A percentile compares a stretch with the other conserved stretches of the same genome.
These are phyloP conservation scores for Euptelea pleiosperma DNA, from an alignment of 164 flowering plant species.

Conservation along the genomic window DNA sequence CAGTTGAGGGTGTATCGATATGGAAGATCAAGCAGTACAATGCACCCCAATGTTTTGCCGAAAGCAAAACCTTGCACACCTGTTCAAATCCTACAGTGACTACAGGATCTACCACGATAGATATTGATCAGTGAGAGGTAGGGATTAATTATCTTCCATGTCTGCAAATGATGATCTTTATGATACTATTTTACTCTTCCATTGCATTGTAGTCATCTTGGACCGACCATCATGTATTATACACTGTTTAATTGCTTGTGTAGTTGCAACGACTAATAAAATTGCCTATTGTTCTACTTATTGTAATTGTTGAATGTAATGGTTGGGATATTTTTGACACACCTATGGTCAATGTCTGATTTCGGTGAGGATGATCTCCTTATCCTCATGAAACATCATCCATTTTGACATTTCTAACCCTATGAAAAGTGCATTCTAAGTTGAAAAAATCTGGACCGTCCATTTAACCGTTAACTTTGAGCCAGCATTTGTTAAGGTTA, in stretches of 20 bases:
- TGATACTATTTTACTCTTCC: slow-evolving; percentile 1
- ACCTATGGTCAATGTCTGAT: too few relatives aligned
- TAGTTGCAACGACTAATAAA: neutral
- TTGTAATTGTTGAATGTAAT: neutral
- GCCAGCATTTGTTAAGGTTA: too few relatives aligned
- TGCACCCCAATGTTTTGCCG: slow-evolving; percentile 48
- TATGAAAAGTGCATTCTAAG: too few relatives aligned
- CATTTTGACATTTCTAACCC: too few relatives aligned
- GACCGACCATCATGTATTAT: neutral
- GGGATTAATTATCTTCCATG: slow-evolving; percentile 7
- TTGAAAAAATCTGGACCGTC: too few relatives aligned
- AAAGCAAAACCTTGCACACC: slow-evolving; percentile 57
- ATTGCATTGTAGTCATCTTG: neutral
- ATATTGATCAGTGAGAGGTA: slow-evolving; percentile 44
- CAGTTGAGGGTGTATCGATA: slow-evolving; percentile 39
- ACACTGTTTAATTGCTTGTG: neutral
- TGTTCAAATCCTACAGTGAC: slow-evolving; percentile 20
- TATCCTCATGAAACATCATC: too few relatives aligned
- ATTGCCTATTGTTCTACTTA: neutral
- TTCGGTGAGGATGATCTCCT: too few relatives aligned
- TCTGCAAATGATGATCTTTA: neutral
- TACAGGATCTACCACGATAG: slow-evolving; percentile 28
- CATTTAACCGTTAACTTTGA: too few relatives aligned
- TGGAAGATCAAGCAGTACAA: slow-evolving; percentile 60
- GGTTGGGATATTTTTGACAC: too few relatives aligned